Evolutionary conservation across 2,329 filamentous ascomycete genomes (phyloP), one percentile per base, ranked within the genome.

Genomic region (Xylariaceae sp.): DNA sequence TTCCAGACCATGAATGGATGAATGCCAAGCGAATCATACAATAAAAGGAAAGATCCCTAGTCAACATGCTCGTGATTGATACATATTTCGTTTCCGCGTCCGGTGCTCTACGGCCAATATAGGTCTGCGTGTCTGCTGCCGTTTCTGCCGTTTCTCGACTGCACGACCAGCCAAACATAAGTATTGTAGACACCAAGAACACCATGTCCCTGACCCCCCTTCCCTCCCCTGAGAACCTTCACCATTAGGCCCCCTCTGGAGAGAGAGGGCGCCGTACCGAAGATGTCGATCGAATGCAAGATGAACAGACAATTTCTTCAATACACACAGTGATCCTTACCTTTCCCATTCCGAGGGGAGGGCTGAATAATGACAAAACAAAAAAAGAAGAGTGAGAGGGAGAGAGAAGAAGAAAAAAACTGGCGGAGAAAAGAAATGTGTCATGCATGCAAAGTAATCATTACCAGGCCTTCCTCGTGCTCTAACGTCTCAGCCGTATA

Each of bases 1-100:
- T 71, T 69, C 69, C 65, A 57, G 54, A 61, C 65, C 62, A 64
- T 66, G 62, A 65, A 62, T 62, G 58, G 45, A 59, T 63, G 58
- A 64, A 42, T 44, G 40, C 41, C 48, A 56, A 60, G 62, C 65
- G 50, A 63, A 65, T 61, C 54, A 64, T 64, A 66, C 59, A 65
- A 66, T 46, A 66, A 61, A 64, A 67, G 29, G 51, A 64, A 64
- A 61, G 50, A 62, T 53, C 43, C 50, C 50, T 52, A 56, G 50
- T 56, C 60, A 56, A 62, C 62, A 62, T 61, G 54, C 60, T 40
- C 56, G 57, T 57, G 52, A 61, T 59, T 60, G 49, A 53, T 56
- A 60, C 54, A 60, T 47, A 42, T 52, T 53, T 32, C 43, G 46
- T 48, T 45, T 48, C 51, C 52, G 51, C 40, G 44, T 52, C 49